Percentiles rank a stretch among this genome's conserved stretches.
These are phyloP conservation scores for Suhomyces faveliae DNA, from an alignment of 805 yeast species.

Conservation along the genomic window DNA sequence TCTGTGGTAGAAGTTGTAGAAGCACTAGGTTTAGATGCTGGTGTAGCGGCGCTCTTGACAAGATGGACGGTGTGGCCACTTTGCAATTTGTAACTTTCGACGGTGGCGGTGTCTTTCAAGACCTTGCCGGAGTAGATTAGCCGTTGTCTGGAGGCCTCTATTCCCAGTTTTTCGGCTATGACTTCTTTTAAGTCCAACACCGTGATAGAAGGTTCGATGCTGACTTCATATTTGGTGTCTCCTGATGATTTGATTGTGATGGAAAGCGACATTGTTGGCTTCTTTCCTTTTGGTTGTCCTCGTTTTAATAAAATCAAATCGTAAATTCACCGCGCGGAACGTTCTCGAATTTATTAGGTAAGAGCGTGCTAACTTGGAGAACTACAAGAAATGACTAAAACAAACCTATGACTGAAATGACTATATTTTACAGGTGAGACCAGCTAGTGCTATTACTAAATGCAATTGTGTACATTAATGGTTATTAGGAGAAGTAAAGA, in stretches of 20 bases:
- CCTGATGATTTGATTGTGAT: conserved; percentile 55
- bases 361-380: neutral
- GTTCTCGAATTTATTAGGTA: neutral
- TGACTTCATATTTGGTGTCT: conserved; percentile 73
- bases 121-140: conserved; percentile 93
- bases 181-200: conserved; percentile 67
- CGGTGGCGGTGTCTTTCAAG: conserved; percentile 75
- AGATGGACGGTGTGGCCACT: conserved; percentile 85
- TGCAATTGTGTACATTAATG: no score
- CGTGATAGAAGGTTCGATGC: conserved; percentile 52
- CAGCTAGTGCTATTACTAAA: no score
- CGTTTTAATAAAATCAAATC: neutral
- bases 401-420: no score
- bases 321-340: neutral
- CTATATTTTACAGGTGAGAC: no score
- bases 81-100: conserved; percentile 76
- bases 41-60: conserved; percentile 70
- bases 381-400: no score
- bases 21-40: conserved; percentile 26
- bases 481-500: no score
- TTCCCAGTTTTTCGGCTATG: conserved; percentile 58
- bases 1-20: conserved; percentile 18
- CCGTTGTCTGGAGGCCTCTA: conserved; percentile 79
- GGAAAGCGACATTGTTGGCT: conserved; percentile 12
- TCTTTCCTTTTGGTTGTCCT: neutral